These are phyloP conservation scores for Xanthoparmelia taractica DNA, from an alignment of 495 filamentous ascomycete genomes.

Conservation along the genomic window DNA sequence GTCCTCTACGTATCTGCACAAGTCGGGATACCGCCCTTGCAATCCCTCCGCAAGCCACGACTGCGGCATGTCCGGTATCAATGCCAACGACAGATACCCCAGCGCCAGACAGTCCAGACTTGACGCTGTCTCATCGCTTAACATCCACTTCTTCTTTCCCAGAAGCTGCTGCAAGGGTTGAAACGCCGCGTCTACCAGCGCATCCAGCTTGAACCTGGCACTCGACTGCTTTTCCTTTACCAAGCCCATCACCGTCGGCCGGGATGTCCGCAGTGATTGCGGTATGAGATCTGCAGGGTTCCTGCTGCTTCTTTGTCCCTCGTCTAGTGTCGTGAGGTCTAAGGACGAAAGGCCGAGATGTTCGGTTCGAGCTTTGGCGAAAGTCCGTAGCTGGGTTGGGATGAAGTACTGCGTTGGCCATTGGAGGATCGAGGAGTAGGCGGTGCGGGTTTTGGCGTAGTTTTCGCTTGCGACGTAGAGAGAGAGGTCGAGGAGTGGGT, in stretches of 20 bases:
- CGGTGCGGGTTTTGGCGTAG: conserved; percentile 68
- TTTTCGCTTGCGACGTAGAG: conserved; percentile 86
- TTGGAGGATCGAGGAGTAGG: conserved; percentile 65
- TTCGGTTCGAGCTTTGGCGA: conserved; percentile 61
- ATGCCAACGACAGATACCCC: conserved; percentile 68
- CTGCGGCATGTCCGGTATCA: conserved; percentile 61
- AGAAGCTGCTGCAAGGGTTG: conserved; percentile 59
- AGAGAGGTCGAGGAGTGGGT: conserved; percentile 65
- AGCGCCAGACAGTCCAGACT: conserved; percentile 69
- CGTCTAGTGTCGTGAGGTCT: conserved; percentile 47
- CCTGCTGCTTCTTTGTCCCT: conserved; percentile 30
- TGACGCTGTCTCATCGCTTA: conserved; percentile 44
- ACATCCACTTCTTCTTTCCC: conserved; percentile 42
- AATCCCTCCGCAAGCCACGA: conserved; percentile 63
- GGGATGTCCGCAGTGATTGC: conserved; percentile 21
- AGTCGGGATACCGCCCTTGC: conserved; percentile 42
- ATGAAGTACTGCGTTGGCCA: conserved; percentile 80
- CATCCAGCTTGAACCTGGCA: conserved; percentile 59
- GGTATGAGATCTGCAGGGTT: conserved; percentile 14
- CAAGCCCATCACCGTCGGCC: conserved; percentile 27
- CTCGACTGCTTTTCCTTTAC: conserved; percentile 31
- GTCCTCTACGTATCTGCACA: conserved; percentile 49
- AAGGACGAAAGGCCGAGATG: conserved; percentile 64
- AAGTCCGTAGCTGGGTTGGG: conserved; percentile 55
- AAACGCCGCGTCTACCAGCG: conserved; percentile 59